Evolutionary conservation across 768 basidiomycete species (phyloP).

Genomic region (Asterophora parasitica): DNA sequence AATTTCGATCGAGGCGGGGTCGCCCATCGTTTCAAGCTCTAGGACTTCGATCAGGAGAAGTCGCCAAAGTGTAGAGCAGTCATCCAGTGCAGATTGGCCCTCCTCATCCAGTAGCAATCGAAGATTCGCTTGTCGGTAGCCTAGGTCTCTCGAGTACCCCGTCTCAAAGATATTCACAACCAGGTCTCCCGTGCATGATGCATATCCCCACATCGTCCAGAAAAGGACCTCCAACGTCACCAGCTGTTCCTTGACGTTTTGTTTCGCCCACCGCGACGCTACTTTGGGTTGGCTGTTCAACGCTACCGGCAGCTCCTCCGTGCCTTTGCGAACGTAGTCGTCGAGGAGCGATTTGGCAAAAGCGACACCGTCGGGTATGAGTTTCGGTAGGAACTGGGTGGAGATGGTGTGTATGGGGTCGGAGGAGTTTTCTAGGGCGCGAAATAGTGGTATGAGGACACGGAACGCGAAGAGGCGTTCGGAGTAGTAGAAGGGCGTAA

Average conservation of each 20-base stretch:
- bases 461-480: slow-evolving; percentile 73
- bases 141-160: slow-evolving; percentile 61
- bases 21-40: slow-evolving; percentile 68
- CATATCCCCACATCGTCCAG: slow-evolving; percentile 80
- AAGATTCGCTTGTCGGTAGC: slow-evolving; percentile 56
- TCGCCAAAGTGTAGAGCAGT: slow-evolving; percentile 73
- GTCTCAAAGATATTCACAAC: slow-evolving; percentile 61
- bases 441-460: slow-evolving; percentile 69
- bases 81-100: slow-evolving; percentile 57
- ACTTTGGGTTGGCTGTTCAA: slow-evolving; percentile 48
- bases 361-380: slow-evolving; percentile 60
- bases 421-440: slow-evolving; percentile 55
- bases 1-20: slow-evolving; percentile 46
- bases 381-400: slow-evolving; percentile 45
- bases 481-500: slow-evolving; percentile 78
- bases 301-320: slow-evolving; percentile 41
- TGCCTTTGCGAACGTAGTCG: slow-evolving; percentile 55
- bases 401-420: slow-evolving; percentile 56
- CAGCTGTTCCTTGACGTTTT: slow-evolving; percentile 73
- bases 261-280: slow-evolving; percentile 67
- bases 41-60: slow-evolving; percentile 74
- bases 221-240: slow-evolving; percentile 83
- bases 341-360: slow-evolving; percentile 58
- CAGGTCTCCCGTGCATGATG: slow-evolving; percentile 57
- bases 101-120: slow-evolving; percentile 73